Base-by-base conservation (phyloP, 257 asterid species). In the Oldenlandia corymbosa region DNA sequence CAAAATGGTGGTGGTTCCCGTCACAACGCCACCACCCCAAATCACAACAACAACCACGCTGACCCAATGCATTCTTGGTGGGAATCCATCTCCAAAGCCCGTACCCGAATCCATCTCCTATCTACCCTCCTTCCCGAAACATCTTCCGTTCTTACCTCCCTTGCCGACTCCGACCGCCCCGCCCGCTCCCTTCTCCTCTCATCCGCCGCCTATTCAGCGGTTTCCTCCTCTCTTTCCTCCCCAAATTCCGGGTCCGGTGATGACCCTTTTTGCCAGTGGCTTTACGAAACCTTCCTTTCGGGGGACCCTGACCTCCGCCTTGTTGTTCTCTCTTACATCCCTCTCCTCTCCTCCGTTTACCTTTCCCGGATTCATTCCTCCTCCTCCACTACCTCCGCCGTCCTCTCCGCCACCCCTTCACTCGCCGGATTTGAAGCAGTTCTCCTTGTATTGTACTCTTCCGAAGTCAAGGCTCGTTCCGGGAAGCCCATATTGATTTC, bases 51-150 rank as follows among this genome's bases (percentile, higher is more conserved):
- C 61, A 47, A 80, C 58, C 71, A 65, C 75, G 64, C 47, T 68
- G 97, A 92, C 61, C 93, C 91, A 30, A 82, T 83, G 88, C 96
- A 84, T 67, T 81, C 96, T 2, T 92, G 96, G 99, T 92, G 96
- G 97, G 99, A 92, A 52, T 85, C 96, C 79, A 85, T 92, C 70
- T 87, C 97, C 77, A 85, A 79, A 70, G 99, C 99, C 58, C 97
- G 99, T n/a, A 50, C 96, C 20, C 95, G 91, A 54, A 87, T 92
- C 79, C 96, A 84, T 64, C 92, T 81, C 68, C 95, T 92, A 68
- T 79, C 93, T 20, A 61, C 86, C 55, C 76, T 91, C 32, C 76
- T 91, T 41, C 90, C 91, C 10, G 74, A 71, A 27, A 67, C 78
- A 67, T 56, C 74, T 66, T 14, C 72, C 3, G 16, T 66, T 28